phyloP scores from a whole-genome alignment of 148 eudicot genomes.

The Diospyros kaki region DNA sequence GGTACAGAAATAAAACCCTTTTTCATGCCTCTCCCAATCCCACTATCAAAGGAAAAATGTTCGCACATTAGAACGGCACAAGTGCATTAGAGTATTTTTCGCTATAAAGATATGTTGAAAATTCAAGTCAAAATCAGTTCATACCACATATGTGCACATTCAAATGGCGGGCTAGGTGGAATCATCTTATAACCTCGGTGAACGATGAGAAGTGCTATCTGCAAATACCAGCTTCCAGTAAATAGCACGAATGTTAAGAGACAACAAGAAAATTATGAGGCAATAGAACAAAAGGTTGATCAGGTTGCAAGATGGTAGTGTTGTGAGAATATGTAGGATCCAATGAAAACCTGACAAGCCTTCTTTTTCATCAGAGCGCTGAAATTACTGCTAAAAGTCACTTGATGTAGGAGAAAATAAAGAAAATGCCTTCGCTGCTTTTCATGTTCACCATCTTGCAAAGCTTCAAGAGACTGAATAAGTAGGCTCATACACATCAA shows the following conservation, averaged over 20 bases:
- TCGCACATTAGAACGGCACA: not conserved
- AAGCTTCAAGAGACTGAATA: conserved; percentile 86
- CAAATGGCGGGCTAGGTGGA: conserved; percentile 95
- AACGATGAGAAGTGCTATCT: conserved; percentile 89
- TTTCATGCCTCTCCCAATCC: not conserved
- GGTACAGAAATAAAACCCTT: not conserved
- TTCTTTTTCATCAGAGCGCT: conserved; percentile 86
- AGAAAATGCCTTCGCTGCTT: conserved; percentile 84
- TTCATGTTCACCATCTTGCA: conserved; percentile 98
- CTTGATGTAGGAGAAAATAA: conserved; percentile 94
- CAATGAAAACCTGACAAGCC: conserved; percentile 76
- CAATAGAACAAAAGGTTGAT: not conserved
- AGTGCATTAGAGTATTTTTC: not conserved
- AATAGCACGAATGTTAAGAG: conserved; percentile 9
- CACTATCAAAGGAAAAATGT: not conserved
- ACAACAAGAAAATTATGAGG: conserved; percentile 3
- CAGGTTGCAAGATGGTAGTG: not conserved
- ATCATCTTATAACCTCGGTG: conserved; percentile 90
- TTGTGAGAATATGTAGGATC: conserved; percentile 3
- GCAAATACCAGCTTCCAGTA: conserved; percentile 27
- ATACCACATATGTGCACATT: conserved; percentile 97
- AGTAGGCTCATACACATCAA: conserved; percentile 14
- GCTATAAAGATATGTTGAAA: too few species aligned
- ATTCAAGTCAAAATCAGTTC: conserved; percentile 11
- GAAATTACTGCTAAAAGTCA: conserved; percentile 92